Base-by-base conservation (phyloP, 83 land plant genomes). In the Picea abies region DNA sequence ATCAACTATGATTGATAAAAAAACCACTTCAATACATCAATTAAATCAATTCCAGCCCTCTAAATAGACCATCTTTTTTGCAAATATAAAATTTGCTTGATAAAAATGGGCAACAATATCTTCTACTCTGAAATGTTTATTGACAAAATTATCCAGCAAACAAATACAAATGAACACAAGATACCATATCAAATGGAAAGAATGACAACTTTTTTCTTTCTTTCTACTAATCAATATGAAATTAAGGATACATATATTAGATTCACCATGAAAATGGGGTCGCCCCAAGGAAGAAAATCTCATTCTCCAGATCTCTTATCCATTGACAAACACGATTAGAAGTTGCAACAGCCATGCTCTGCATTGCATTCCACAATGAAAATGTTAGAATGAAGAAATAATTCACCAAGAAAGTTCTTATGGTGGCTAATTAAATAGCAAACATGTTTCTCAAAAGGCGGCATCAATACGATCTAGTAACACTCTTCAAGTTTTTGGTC, bases 261-360 rank as follows among this genome's bases (percentile, higher is more conserved):
- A 44, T 41, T 92, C 90, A 97, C 99, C 99, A 96, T 79, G 93
- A 93, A 82, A 97, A 97, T 4, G 99, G 94, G 82, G 96, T 91
- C 58, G 93, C 96, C 78, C 97, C 99, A 26, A 92, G 68, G 82
- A 96, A 89, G 83, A 97, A 97, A 41, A 97, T 90, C 80, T 96
- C 99, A 84, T 95, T 97, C 83, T 97, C 99, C 69, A 94, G 83
- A 83, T 95, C 94, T 73, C 96, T 92, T 73, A 97, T 86, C 98
- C 99, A 95, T 81, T 97, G 98, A 79, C 98, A 96, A 20, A 97
- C 92, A 60, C 94, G 94, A 62, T 97, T 97, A 92, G 96, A 97
- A 19, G 87, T 89, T 82, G 87, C 86, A 78, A 97, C 92, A 3
- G 99, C 97, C 82, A 88, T 76, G 63, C 92, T 93, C 99, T 97